Evolutionary conservation across 305 asterid species (phyloP).

Genomic region (Fraxinus paxiana): DNA sequence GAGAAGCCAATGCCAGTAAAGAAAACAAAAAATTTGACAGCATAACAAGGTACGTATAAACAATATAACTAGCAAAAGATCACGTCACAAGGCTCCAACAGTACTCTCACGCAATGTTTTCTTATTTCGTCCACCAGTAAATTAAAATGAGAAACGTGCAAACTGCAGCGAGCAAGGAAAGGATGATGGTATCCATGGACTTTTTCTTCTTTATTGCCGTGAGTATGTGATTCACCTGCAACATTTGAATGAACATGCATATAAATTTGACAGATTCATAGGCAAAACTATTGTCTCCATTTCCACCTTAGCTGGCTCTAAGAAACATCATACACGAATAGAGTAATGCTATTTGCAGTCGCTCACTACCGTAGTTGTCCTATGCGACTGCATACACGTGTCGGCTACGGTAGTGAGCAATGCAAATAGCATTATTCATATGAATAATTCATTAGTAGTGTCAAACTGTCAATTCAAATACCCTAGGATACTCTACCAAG

Average conservation of each 20-base stretch:
- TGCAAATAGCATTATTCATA: background rate
- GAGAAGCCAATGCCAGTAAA: slow-evolving; percentile 18
- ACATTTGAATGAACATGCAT: slow-evolving; percentile 8
- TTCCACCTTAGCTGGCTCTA: slow-evolving; percentile 6
- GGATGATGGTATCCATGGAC: slow-evolving; percentile 87
- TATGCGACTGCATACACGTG: background rate
- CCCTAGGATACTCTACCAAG: background rate
- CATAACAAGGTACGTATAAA: slow-evolving; percentile 37
- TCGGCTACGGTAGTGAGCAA: background rate
- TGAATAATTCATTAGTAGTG: background rate
- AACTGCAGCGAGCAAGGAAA: slow-evolving; percentile 82
- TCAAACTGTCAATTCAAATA: background rate
- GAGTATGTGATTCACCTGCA: slow-evolving; percentile 75
- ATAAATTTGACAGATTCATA: background rate
- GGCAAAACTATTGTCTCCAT: background rate
- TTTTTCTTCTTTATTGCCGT: slow-evolving; percentile 89
- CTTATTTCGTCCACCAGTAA: slow-evolving; percentile 91
- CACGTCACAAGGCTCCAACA: slow-evolving; percentile 27
- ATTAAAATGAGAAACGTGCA: slow-evolving; percentile 77
- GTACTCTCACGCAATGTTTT: background rate
- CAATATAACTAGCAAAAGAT: slow-evolving; percentile 28
- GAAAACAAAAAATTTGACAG: slow-evolving; percentile 25
- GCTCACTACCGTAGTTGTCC: background rate
- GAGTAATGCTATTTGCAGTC: background rate
- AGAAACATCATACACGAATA: background rate